Percentiles rank a stretch among this genome's conserved stretches.
These are phyloP conservation scores for Botryosphaeria agaves DNA, from an alignment of 2,329 filamentous ascomycete species.

Conservation along the genomic window DNA sequence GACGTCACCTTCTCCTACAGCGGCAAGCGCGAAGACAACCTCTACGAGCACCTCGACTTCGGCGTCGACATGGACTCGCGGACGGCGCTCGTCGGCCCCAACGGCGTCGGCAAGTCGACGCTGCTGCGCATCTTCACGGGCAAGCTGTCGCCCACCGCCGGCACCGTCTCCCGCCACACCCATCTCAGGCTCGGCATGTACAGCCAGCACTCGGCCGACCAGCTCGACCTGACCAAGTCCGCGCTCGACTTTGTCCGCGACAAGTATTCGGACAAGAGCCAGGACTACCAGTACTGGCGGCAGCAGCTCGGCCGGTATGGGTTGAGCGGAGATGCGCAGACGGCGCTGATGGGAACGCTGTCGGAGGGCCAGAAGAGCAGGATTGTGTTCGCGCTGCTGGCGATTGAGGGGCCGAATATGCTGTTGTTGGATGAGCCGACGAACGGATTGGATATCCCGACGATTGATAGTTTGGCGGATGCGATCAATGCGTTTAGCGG, in stretches of 20 bases:
- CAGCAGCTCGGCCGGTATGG: constrained; percentile 94
- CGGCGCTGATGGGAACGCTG: constrained; percentile 90
- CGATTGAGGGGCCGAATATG: constrained; percentile 96
- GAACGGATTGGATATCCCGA: constrained; percentile 97
- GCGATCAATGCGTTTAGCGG: constrained; percentile 93
- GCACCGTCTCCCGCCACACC: constrained; percentile 77
- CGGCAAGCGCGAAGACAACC: constrained; percentile 70
- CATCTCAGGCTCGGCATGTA: constrained; percentile 98
- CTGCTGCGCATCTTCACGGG: constrained; percentile 92
- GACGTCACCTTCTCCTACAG: constrained; percentile 97
- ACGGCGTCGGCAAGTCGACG: constrained; percentile 98
- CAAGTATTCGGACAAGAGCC: constrained; percentile 74
- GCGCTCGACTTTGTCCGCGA: constrained; percentile 94
- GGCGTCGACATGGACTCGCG: constrained; percentile 99
- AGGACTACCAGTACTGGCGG: constrained; percentile 99
- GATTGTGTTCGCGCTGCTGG: constrained; percentile 92
- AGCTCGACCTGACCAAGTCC: constrained; percentile 96
- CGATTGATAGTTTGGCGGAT: constrained; percentile 92
- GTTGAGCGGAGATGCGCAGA: constrained; percentile 83
- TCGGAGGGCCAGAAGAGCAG: constrained; percentile 96
- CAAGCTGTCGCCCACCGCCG: constrained; percentile 71
- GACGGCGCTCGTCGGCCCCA: constrained; percentile 90
- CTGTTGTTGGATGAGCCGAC: constrained; percentile 94
- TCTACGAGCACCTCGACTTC: constrained; percentile 93
- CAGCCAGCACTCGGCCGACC: constrained; percentile 95